Base-by-base conservation (phyloP, 805 yeast genomes). In the Danielia oregonensis region DNA sequence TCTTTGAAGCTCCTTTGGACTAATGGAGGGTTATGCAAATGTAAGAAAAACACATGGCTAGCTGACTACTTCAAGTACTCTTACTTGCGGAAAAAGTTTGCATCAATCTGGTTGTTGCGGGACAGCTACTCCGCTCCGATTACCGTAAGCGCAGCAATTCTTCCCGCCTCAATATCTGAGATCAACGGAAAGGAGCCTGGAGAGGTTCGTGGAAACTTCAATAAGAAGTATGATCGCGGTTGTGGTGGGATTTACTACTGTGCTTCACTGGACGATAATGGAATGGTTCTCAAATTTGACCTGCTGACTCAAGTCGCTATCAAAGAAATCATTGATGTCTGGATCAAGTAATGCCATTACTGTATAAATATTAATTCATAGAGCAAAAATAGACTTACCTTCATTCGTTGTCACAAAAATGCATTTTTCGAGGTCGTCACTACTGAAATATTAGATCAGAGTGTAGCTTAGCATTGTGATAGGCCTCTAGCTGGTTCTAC, bases 11-110 rank as follows among this genome's bases (percentile, higher is more conserved):
- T 59, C 4, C 43, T 59, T 7, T 60, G 65, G 65, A 29, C 49
- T 5, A 60, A 60, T 33, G 62, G 62, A 5, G 63, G 61, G 9
- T 43, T 53, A 14, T 30, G 32, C 17, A 41, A 30, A 16, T 60
- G 65, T 40, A 59, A 55, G 34, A 42, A 24, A 19, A 27, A 36
- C 19, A 37, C 45, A 4, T 44, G 42, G 41, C 29, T 43, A 13
- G 22, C 25, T 15, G 49, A 45, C 22, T 45, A 26, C 30, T 21
- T 45, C 17, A 37, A 22, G 34, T 34, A 40, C 21, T 31, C 40
- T 11, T 29, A 24, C 7, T 25, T 42, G 27, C 32, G 46, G n/a
- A 26, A 26, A 11, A 35, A 31, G 8, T 35, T 21, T 31, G 32
- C 25, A 15, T 39, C 43, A 8, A 32, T 42, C 21, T 35, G 25